phyloP scores from a whole-genome alignment of 228 moss, liverwort and hornwort species.

The Sphagnum fallax region DNA sequence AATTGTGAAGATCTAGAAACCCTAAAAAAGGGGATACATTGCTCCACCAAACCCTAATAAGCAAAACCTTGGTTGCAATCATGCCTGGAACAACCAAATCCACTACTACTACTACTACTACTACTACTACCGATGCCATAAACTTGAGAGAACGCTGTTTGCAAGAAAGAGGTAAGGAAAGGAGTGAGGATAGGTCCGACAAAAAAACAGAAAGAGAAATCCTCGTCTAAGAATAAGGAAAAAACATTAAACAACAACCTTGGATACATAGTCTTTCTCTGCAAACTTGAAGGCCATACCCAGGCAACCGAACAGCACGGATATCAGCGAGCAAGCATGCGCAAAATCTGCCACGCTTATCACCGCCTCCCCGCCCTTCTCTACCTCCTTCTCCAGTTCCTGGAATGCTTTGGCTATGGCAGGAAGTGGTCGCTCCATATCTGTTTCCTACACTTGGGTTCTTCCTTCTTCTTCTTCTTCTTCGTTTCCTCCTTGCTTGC shows the following conservation, averaged over 20 bases:
- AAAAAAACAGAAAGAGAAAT: no score
- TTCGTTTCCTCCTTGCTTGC: neutral
- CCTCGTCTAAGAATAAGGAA: neutral
- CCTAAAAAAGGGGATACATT: no score
- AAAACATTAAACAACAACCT: conserved; percentile 20
- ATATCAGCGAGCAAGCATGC: conserved; percentile 67
- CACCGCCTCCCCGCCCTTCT: conserved; percentile 15
- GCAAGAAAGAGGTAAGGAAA: no score
- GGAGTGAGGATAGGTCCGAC: no score
- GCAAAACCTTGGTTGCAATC: no score
- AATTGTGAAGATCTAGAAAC: no score
- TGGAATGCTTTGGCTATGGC: conserved; percentile 66
- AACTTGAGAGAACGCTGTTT: no score
- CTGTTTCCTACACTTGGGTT: neutral
- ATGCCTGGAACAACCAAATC: no score
- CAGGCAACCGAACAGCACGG: conserved; percentile 66
- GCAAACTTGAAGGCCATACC: conserved; percentile 94
- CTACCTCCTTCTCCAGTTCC: conserved; percentile 34
- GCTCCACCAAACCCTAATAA: no score
- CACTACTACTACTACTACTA: no score
- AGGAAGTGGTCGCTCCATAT: conserved; percentile 38
- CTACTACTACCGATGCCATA: no score
- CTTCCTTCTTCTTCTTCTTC: neutral
- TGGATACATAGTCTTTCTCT: conserved; percentile 88
- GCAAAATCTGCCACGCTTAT: conserved; percentile 43